Conservation (phyloP, 371 early-diverging fungal genomes). For the Mortierella sp. region DNA sequence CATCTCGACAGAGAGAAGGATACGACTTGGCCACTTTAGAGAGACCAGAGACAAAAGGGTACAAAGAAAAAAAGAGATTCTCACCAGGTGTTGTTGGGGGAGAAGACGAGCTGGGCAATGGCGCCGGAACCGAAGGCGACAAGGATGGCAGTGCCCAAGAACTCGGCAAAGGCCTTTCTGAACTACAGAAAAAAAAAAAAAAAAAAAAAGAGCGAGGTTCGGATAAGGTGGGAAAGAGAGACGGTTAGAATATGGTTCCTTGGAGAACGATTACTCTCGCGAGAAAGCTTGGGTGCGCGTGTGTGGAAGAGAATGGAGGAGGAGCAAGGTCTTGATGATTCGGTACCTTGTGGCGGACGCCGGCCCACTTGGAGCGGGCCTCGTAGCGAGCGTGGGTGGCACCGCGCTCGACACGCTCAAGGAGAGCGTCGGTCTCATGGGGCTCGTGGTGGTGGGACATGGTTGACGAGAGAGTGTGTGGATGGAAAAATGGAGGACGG, state of each 20-base stretch:
- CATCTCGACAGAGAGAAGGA: no score
- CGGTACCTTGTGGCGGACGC: constrained; percentile 49
- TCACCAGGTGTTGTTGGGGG: constrained; percentile 38
- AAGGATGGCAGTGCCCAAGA: constrained; percentile 81
- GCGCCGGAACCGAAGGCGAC: constrained; percentile 76
- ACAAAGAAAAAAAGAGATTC: neutral
- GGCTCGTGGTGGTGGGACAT: constrained; percentile 22
- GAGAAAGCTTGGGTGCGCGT: neutral
- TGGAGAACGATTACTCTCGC: neutral
- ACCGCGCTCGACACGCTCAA: constrained; percentile 45
- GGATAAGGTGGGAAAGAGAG: neutral
- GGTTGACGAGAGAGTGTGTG: constrained; percentile 1
- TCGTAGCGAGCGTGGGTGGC: constrained; percentile 18
- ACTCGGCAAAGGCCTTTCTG: constrained; percentile 83
- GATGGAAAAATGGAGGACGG: constrained; percentile 2
- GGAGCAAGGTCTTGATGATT: neutral
- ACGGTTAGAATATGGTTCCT: neutral
- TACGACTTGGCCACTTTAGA: no score
- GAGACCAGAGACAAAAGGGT: neutral
- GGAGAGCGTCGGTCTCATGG: constrained; percentile 48
- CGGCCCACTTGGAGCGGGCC: constrained; percentile 43
- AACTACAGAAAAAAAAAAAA: constrained; percentile 24
- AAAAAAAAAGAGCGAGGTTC: neutral
- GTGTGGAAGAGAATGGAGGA: neutral
- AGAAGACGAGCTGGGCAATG: constrained; percentile 62